A percentile compares a stretch with the other conserved stretches of the same genome.
Conservation (phyloP, 129 eudicot species). For the Flaveria robusta region DNA sequence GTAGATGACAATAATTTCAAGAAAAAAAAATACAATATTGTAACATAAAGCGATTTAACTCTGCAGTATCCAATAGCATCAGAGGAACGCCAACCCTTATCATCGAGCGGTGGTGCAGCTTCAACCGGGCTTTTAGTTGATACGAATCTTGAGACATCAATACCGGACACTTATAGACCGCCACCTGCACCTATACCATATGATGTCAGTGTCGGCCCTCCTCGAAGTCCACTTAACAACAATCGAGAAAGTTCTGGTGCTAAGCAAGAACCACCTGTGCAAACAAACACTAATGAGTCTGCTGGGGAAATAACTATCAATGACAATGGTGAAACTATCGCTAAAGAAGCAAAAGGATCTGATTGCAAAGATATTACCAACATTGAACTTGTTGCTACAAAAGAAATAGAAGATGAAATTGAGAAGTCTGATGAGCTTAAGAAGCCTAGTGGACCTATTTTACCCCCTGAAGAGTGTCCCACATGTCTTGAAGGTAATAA, state of each 20-base stretch:
- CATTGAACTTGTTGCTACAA: conserved; percentile 48
- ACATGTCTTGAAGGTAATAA: conserved; percentile 90
- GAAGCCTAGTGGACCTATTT: conserved; percentile 56
- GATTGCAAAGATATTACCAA: conserved; percentile 47
- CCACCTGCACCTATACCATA: conserved; percentile 94
- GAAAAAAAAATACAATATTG: background rate
- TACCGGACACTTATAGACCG: conserved; percentile 77
- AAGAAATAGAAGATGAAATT: conserved; percentile 56
- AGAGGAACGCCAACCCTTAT: conserved; percentile 78
- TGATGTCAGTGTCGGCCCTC: conserved; percentile 51
- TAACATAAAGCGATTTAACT: background rate
- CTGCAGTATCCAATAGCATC: conserved; percentile 76
- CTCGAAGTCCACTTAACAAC: conserved; percentile 46
- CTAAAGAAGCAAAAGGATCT: conserved; percentile 48
- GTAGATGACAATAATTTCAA: background rate
- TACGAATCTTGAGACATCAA: conserved; percentile 86
- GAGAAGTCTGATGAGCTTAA: conserved; percentile 61
- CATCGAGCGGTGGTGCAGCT: conserved; percentile 57
- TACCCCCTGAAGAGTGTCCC: conserved; percentile 79
- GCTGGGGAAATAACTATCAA: conserved; percentile 41
- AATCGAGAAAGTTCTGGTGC: conserved; percentile 42
- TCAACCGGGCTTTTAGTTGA: conserved; percentile 81
- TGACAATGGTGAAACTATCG: conserved; percentile 38
- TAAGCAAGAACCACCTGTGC: conserved; percentile 42
- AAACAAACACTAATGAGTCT: conserved; percentile 33